Evolutionary conservation across 257 asterid genomes (phyloP).

Genomic region (Scutellaria minor): DNA sequence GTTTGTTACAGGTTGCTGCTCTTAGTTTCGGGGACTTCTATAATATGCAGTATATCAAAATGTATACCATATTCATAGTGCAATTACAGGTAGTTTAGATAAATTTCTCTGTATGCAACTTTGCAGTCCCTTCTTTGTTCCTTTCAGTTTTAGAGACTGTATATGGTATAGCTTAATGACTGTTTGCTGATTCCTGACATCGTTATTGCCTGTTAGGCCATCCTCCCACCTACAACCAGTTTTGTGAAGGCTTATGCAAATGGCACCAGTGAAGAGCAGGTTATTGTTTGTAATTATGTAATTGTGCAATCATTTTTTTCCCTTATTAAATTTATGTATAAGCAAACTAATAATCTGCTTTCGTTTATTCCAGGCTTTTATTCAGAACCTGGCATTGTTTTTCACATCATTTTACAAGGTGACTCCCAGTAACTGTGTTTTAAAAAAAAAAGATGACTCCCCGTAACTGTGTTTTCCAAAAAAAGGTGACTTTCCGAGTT

Average conservation of each 20-base stretch:
- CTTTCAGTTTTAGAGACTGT: constrained; percentile 9
- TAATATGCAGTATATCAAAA: constrained; percentile 72
- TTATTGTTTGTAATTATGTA: constrained; percentile 28
- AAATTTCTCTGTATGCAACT: neutral
- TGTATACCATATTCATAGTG: constrained; percentile 77
- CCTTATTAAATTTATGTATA: neutral
- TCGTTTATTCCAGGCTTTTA: constrained; percentile 70
- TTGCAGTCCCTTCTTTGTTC: constrained; percentile 2
- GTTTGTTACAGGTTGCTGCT: constrained; percentile 78
- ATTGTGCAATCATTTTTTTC: neutral
- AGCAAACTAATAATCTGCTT: constrained; percentile 23
- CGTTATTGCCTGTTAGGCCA: constrained; percentile 49
- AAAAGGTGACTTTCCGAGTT: neutral
- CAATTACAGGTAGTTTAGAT: constrained; percentile 78
- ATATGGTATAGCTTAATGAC: neutral
- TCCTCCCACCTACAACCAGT: constrained; percentile 71
- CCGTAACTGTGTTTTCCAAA: neutral
- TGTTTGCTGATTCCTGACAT: constrained; percentile 31
- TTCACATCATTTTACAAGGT: constrained; percentile 96
- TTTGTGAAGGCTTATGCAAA: constrained; percentile 79
- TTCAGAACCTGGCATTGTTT: constrained; percentile 93
- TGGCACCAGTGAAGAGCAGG: constrained; percentile 96
- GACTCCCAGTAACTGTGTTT: constrained; percentile 13
- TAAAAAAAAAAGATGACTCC: neutral
- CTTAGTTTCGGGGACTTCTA: constrained; percentile 90